These are phyloP conservation scores for Fusarium tjaetaba DNA, from an alignment of 2,329 filamentous ascomycete genomes.

Conservation along the genomic window DNA sequence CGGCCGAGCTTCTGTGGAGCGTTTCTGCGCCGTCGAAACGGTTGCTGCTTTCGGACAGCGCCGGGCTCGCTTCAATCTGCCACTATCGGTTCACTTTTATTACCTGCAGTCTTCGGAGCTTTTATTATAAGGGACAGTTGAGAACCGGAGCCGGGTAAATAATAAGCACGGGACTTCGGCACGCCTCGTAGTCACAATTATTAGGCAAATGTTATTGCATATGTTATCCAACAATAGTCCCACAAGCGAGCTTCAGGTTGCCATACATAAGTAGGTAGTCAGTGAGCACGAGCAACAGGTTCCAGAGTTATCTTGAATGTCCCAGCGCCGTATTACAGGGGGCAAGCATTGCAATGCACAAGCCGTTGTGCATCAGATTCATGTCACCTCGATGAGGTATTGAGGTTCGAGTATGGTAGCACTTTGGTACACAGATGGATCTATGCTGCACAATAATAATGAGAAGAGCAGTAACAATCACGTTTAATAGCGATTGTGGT, in stretches of 20 bases:
- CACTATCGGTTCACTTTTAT: constrained; percentile 14
- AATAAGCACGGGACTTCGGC: constrained; percentile 29
- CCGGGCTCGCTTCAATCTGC: not conserved
- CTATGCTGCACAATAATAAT: not conserved
- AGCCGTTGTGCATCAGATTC: constrained; percentile 20
- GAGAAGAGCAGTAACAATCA: constrained; percentile 2
- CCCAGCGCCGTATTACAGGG: constrained; percentile 18
- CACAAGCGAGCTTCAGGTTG: not conserved
- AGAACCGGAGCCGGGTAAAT: constrained; percentile 5
- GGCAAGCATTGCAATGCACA: constrained; percentile 21
- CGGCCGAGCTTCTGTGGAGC: constrained; percentile 21
- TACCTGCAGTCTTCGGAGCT: constrained; percentile 7
- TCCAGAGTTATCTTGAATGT: not conserved
- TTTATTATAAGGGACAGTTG: not conserved
- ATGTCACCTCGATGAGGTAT: constrained; percentile 38
- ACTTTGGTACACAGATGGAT: constrained; percentile 4
- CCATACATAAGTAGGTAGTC: not conserved
- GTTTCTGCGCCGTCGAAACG: constrained; percentile 31
- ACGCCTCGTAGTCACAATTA: not conserved
- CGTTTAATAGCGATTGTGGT: not conserved
- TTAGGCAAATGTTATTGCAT: not conserved
- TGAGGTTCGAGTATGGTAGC: constrained; percentile 32
- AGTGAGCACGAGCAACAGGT: not conserved
- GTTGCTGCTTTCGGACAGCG: constrained; percentile 33
- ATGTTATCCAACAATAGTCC: not conserved